Base-by-base conservation (phyloP, 2,329 filamentous ascomycete genomes). In the Camillea tinctor region DNA sequence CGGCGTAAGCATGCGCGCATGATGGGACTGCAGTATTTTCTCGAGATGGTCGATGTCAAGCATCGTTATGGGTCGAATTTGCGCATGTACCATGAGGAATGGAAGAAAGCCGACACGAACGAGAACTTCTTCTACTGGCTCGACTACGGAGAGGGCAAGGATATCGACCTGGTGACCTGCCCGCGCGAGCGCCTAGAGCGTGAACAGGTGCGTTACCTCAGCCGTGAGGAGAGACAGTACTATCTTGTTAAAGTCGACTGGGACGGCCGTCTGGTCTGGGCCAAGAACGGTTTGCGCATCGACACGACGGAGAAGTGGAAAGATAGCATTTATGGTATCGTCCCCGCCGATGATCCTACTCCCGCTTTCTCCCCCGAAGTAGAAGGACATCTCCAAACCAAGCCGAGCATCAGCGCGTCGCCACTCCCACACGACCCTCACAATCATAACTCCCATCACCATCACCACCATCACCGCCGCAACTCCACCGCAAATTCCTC, bases 121-220 rank as follows among this genome's bases (percentile, higher is more conserved):
- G 89, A 97, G 72, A 96, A 95, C 71, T 97, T 93, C 81, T 97
- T 97, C 74, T 94, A 93, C 76, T 97, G 93, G 93, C 80, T 97
- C 1, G 93, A 97, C 72, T 81, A 90, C 60, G 93, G 93, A 4
- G 88, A 88, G 54, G 93, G 93, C 0, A 86, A 80, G 66, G 74
- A 84, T 48, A 72, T 95, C 50, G 89, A 94, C 64, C 78, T 94
- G 13, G 83, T 86, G 3, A 82, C 85, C 0, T 92, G 92, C 64
- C 88, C 92, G 1, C 82, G 93, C 40, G 88, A 91, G 60, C 81
- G 86, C 15, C 79, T 97, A 6, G 91, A 95, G 55, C 82, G 85
- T 22, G 91, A 96, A 73, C 87, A 88, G 68, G 91, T 97, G 1
- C 84, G 93, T 19, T 97, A 97, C 72, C 78, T 97, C 21, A 92